Base-by-base conservation (phyloP, 2,329 filamentous ascomycete genomes). In the Epichloe festucae region DNA sequence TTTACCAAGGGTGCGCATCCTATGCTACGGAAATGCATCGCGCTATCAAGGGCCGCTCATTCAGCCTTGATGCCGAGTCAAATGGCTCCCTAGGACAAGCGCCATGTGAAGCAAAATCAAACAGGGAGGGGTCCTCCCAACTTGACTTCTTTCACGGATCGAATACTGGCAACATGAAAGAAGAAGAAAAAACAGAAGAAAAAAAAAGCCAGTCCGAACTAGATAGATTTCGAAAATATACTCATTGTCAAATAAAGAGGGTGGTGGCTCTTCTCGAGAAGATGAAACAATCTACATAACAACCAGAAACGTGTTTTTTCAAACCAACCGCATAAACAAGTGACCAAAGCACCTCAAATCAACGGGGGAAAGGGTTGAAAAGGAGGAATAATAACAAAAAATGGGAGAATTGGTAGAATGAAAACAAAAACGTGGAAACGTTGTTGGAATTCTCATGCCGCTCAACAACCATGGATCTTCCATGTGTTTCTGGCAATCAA, bases 261-360 rank as follows among this genome's bases (percentile, higher is more conserved):
- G 56, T 52, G 57, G 53, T 45, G 48, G 56, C 57, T 64, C 64
- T 65, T 66, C 63, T 58, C 56, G 61, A 57, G 61, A 66, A 65
- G 63, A 65, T 62, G 44, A 54, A 61, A 63, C 54, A 60, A 54
- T 66, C 62, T 65, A 65, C 57, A 58, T 51, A 52, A 54, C 17
- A 54, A 46, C 40, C 21, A 50, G 15, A 34, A 46, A 39, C 31
- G 31, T 11, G 8, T 8, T 35, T 4, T 8, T 15, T 15, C 12
- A 46, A 31, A 34, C 12, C 23, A 46, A n/a, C 12, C 10, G 11
- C 27, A 34, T 6, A 10, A 34, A 46, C 4, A 27, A 5, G 42
- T 21, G 21, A 21, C 23, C 43, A 46, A 46, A 35, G n/a, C 27
- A 31, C 23, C 43, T n/a, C 3, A 17, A 31, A n/a, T 5, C 19